phyloP scores from a whole-genome alignment of 2,329 filamentous ascomycete genomes.

The Sporothrix protearum region DNA sequence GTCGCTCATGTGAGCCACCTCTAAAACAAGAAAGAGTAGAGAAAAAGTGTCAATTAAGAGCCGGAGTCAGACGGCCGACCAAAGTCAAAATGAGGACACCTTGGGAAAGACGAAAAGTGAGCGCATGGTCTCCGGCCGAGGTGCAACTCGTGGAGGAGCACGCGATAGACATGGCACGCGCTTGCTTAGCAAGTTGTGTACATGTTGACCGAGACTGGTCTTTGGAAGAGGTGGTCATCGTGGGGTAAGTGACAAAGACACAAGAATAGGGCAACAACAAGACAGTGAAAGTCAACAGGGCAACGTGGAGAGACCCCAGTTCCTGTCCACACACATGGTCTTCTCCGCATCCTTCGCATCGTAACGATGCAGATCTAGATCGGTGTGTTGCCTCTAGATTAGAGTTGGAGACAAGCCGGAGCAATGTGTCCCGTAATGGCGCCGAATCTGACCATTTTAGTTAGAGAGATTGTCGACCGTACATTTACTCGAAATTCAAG shows the following conservation, averaged over 20 bases:
- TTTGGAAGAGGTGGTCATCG: neutral
- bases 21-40: neutral
- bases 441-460: conserved; percentile 7
- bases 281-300: neutral
- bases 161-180: neutral
- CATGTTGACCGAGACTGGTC: neutral
- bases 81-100: neutral
- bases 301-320: neutral
- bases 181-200: neutral
- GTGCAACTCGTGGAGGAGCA: neutral
- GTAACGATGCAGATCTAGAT: conserved; percentile 6
- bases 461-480: neutral
- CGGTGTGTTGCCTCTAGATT: conserved; percentile 1
- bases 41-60: neutral
- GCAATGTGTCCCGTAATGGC: conserved; percentile 8
- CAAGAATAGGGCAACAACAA: neutral
- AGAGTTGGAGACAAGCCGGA: conserved; percentile 1
- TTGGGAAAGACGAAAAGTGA: neutral
- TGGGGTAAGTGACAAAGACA: neutral
- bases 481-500: neutral
- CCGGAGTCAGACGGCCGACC: neutral
- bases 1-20: conserved; percentile 3
- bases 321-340: neutral
- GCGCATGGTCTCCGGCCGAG: neutral
- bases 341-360: neutral